A percentile compares a stretch with the other conserved stretches of the same genome.
These are phyloP conservation scores for Pythium dissotocum DNA, from an alignment of 352 stramenopile genomes.

Conservation along the genomic window DNA sequence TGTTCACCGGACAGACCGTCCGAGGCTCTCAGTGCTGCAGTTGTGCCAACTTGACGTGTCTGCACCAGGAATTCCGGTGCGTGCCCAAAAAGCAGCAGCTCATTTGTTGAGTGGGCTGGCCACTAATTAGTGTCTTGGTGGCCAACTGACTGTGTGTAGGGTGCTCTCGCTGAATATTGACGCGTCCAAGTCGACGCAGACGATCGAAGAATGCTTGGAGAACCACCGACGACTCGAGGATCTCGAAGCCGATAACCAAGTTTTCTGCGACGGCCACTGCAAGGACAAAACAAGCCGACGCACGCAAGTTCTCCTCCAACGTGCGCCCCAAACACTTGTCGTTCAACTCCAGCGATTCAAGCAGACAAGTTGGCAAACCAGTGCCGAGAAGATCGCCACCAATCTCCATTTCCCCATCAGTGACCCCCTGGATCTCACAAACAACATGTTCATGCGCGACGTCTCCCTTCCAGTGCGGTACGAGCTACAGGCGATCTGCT, in stretches of 20 bases:
- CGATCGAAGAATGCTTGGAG: slow-evolving; percentile 55
- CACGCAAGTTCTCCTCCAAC: slow-evolving; percentile 75
- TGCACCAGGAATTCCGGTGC: slow-evolving; percentile 65
- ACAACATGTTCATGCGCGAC: slow-evolving; percentile 66
- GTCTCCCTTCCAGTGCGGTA: slow-evolving; percentile 46
- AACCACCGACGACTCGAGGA: slow-evolving; percentile 55
- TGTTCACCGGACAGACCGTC: slow-evolving; percentile 79
- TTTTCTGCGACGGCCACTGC: slow-evolving; percentile 73
- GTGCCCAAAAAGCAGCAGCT: neutral
- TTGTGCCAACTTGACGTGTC: slow-evolving; percentile 70
- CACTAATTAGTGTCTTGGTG: neutral
- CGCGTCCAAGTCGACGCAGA: slow-evolving; percentile 39
- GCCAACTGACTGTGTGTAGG: slow-evolving; percentile 26
- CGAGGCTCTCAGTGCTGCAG: slow-evolving; percentile 73
- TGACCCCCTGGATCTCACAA: slow-evolving; percentile 57
- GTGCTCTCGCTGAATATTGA: slow-evolving; percentile 64
- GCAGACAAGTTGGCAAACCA: slow-evolving; percentile 34
- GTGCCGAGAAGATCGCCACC: slow-evolving; percentile 55
- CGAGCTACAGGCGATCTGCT: slow-evolving; percentile 65
- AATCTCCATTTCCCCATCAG: slow-evolving; percentile 58
- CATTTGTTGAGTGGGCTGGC: neutral
- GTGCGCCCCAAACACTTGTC: slow-evolving; percentile 49
- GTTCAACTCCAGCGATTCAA: slow-evolving; percentile 77
- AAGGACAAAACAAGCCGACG: slow-evolving; percentile 62
- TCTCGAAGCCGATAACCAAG: slow-evolving; percentile 60